Conservation (phyloP, 2,329 filamentous ascomycete species). For the Hortaea sp. region DNA sequence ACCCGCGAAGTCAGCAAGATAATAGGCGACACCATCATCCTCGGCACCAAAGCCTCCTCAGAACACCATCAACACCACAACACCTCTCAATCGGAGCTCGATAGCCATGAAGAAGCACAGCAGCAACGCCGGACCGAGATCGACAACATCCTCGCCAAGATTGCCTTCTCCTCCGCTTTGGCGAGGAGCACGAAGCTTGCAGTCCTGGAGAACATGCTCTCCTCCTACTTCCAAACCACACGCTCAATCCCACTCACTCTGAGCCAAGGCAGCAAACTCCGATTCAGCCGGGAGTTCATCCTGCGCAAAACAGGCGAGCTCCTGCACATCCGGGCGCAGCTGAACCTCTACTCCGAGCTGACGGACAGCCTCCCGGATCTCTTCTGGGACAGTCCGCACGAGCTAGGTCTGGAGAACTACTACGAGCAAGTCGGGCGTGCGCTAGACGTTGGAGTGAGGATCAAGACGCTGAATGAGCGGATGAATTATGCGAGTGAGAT, state of each 20-base stretch:
- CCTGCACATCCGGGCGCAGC: slow-evolving; percentile 74
- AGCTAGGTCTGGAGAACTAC: slow-evolving; percentile 84
- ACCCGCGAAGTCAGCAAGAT: slow-evolving; percentile 65
- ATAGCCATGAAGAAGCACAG: not conserved
- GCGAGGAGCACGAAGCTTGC: slow-evolving; percentile 89
- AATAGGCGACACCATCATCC: slow-evolving; percentile 75
- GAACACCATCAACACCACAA: not conserved
- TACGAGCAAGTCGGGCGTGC: slow-evolving; percentile 89
- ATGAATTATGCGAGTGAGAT: slow-evolving; percentile 98
- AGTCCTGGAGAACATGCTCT: slow-evolving; percentile 74
- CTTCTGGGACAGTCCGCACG: slow-evolving; percentile 88
- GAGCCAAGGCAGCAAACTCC: slow-evolving; percentile 53
- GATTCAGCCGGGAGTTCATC: slow-evolving; percentile 66
- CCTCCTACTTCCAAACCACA: slow-evolving; percentile 78
- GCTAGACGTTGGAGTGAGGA: slow-evolving; percentile 82
- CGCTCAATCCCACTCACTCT: slow-evolving; percentile 71
- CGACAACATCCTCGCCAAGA: slow-evolving; percentile 72
- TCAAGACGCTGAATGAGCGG: slow-evolving; percentile 87
- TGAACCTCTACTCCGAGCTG: slow-evolving; percentile 94
- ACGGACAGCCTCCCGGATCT: slow-evolving; percentile 92
- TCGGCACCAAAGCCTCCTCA: slow-evolving; percentile 51
- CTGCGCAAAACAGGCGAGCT: slow-evolving; percentile 89
- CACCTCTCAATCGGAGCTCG: not conserved
- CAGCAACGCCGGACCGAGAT: slow-evolving; percentile 18
- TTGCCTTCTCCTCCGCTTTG: slow-evolving; percentile 90